Conservation (phyloP, 257 asterid genomes). For the Fraxinus excelsior region DNA sequence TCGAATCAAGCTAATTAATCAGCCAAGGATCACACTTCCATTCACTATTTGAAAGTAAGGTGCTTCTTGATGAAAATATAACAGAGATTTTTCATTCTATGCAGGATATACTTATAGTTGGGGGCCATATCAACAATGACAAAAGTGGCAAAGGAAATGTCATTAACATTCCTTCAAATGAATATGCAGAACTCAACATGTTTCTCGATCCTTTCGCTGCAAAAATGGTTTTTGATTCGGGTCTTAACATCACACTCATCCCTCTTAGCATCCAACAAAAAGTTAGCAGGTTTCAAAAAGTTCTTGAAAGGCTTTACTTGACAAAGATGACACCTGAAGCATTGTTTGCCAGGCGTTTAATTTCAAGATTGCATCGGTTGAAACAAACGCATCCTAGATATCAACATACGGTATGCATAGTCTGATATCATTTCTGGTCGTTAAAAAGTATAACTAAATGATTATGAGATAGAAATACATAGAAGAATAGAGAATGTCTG, state of each 20-base stretch:
- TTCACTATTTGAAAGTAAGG: neutral
- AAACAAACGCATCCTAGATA: conserved; percentile 50
- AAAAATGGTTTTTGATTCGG: conserved; percentile 52
- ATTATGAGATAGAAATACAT: neutral
- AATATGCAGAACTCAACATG: conserved; percentile 72
- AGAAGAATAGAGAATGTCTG: too few species aligned
- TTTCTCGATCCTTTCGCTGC: conserved; percentile 89
- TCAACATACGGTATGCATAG: conserved; percentile 58
- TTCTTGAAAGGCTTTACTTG: conserved; percentile 34
- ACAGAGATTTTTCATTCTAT: neutral
- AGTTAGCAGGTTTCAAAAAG: conserved; percentile 37
- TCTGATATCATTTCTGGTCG: neutral
- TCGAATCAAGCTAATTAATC: neutral
- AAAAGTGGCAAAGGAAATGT: conserved; percentile 60
- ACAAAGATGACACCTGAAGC: conserved; percentile 67
- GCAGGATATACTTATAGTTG: conserved; percentile 74
- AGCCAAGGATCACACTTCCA: neutral
- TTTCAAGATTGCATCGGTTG: conserved; percentile 54
- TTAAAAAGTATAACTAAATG: neutral
- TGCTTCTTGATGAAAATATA: neutral
- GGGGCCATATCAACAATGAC: conserved; percentile 56
- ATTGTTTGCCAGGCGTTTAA: conserved; percentile 41
- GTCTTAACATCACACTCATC: conserved; percentile 59
- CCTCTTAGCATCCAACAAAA: conserved; percentile 63
- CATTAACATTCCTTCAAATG: conserved; percentile 55